phyloP scores from a whole-genome alignment of 179 eudicot genomes.

The Vitellaria paradoxa region DNA sequence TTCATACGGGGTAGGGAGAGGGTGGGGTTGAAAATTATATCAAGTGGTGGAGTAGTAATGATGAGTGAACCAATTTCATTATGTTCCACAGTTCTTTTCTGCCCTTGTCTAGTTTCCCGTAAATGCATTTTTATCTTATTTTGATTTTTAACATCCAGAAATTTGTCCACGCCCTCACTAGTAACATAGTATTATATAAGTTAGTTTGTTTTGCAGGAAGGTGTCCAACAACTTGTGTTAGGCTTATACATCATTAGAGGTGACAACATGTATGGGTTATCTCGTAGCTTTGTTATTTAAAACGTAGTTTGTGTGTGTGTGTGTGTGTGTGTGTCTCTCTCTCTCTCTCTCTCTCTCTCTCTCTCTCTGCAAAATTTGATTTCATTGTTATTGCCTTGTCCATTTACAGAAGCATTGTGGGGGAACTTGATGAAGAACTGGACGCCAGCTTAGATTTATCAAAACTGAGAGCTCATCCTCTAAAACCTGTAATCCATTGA shows the following conservation, averaged over 20 bases:
- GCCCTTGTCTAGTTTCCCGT: neutral
- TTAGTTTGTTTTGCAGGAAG: slow-evolving; percentile 60
- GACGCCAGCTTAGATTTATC: slow-evolving; percentile 69
- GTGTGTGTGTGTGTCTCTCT: too few species aligned
- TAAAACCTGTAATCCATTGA: slow-evolving; percentile 85
- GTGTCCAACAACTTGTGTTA: slow-evolving; percentile 83
- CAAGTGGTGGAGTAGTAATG: neutral
- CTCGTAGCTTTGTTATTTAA: neutral
- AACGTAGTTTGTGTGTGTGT: neutral
- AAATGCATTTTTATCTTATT: neutral
- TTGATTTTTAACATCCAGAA: neutral
- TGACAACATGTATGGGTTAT: slow-evolving; percentile 76
- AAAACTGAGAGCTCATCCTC: slow-evolving; percentile 76
- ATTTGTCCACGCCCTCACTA: neutral
- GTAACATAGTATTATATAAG: neutral
- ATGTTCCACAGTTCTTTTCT: neutral
- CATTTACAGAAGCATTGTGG: slow-evolving; percentile 72
- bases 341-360: too few species aligned
- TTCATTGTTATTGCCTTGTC: neutral
- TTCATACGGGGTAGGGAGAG: too few species aligned
- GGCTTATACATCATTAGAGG: slow-evolving; percentile 96
- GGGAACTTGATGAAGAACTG: slow-evolving; percentile 85
- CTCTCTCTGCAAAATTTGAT: neutral
- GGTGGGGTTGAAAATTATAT: neutral
- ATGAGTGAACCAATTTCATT: neutral